These are phyloP conservation scores for Botrytis squamosa DNA, from an alignment of 2,329 filamentous ascomycete genomes.

Conservation along the genomic window DNA sequence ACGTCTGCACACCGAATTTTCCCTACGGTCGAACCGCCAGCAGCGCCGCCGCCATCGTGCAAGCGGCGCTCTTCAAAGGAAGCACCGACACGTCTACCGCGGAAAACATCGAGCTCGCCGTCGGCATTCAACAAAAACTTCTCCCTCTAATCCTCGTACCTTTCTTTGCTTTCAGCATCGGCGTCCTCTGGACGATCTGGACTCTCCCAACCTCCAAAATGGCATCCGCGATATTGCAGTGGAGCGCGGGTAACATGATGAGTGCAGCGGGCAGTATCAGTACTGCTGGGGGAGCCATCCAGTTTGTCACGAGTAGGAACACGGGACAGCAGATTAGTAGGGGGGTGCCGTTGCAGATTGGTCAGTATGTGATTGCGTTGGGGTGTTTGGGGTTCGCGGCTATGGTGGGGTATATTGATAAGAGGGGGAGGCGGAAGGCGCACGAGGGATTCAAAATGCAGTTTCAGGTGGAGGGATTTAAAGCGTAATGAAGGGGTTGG, in stretches of 20 bases:
- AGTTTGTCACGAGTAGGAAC: constrained; percentile 3
- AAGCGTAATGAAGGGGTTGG: neutral
- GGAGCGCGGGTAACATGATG: constrained; percentile 7
- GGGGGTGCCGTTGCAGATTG: constrained; percentile 1
- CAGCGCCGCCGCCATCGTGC: neutral
- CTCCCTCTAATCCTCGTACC: constrained; percentile 1
- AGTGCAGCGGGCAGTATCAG: neutral
- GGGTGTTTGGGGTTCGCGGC: neutral
- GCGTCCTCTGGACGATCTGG: constrained; percentile 2
- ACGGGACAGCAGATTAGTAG: constrained; percentile 4
- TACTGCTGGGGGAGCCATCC: neutral
- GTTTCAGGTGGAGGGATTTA: constrained; percentile 2
- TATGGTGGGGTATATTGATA: constrained; percentile 15
- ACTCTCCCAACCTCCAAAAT: neutral
- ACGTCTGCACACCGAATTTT: neutral
- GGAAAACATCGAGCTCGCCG: constrained; percentile 2
- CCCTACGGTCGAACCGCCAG: neutral
- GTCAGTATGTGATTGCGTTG: constrained; percentile 2
- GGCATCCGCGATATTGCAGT: neutral
- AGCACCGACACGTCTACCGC: neutral
- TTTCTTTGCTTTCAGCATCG: constrained; percentile 7
- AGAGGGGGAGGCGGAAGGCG: constrained; percentile 4
- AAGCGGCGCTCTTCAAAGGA: neutral
- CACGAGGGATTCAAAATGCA: constrained; percentile 7
- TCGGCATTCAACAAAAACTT: constrained; percentile 2